Conservation (phyloP, 1,284 basidiomycete genomes). For the Leccinum pallidistipes region DNA sequence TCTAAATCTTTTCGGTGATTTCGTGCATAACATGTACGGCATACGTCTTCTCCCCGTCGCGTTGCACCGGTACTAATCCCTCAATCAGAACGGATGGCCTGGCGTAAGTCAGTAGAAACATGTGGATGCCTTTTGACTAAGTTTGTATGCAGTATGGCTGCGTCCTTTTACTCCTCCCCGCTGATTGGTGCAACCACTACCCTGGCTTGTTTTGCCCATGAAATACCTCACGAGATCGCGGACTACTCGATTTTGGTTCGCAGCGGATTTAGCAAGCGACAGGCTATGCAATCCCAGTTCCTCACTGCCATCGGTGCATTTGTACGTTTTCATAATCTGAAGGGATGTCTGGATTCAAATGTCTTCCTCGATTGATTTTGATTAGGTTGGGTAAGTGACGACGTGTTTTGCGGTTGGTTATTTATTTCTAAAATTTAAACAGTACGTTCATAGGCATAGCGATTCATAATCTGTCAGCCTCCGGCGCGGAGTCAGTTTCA, state of each 20-base stretch:
- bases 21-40: slow-evolving; percentile 82
- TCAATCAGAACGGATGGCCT: slow-evolving; percentile 75
- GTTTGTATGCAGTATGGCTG: slow-evolving; percentile 66
- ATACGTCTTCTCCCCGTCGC: slow-evolving; percentile 13
- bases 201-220: slow-evolving; percentile 88
- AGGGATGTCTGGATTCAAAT: slow-evolving; percentile 3
- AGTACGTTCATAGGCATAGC: slow-evolving; percentile 90
- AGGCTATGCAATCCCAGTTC: slow-evolving; percentile 91
- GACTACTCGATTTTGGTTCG: slow-evolving; percentile 89
- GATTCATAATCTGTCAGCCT: slow-evolving; percentile 67
- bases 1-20: slow-evolving; percentile 88
- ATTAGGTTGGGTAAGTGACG: slow-evolving; percentile 54
- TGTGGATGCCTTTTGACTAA: background rate
- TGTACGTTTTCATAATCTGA: slow-evolving; percentile 41
- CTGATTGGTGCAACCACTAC: slow-evolving; percentile 89
- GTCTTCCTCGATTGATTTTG: slow-evolving; percentile 10
- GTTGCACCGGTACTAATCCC: slow-evolving; percentile 19
- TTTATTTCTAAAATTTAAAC: slow-evolving; percentile 14
- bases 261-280: slow-evolving; percentile 84
- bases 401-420: background rate
- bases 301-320: slow-evolving; percentile 88
- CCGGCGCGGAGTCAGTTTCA: slow-evolving; percentile 44
- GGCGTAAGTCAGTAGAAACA: slow-evolving; percentile 53
- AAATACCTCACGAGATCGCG: slow-evolving; percentile 90
- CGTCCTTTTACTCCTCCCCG: slow-evolving; percentile 87